Conservation (phyloP, 768 basidiomycete genomes). For the Gymnopilus junonius region DNA sequence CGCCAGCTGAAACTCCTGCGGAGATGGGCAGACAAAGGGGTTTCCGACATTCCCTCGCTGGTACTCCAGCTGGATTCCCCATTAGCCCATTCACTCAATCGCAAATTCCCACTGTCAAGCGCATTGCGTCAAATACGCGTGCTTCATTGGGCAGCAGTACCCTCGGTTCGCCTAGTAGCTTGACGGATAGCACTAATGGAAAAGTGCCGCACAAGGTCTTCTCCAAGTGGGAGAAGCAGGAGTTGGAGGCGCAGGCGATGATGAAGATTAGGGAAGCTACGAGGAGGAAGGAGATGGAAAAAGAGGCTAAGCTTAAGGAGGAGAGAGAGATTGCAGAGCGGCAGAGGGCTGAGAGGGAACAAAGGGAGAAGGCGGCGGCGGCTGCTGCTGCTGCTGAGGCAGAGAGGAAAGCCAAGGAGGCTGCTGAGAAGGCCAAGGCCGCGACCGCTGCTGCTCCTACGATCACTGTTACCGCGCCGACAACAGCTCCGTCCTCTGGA, state of each 20-base stretch:
- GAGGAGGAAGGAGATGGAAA: conserved; percentile 49
- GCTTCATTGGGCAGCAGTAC: conserved; percentile 34
- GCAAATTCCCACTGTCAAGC: conserved; percentile 30
- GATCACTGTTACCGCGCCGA: conserved; percentile 15
- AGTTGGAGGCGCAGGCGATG: conserved; percentile 81
- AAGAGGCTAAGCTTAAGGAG: conserved; percentile 37
- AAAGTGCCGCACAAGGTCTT: conserved; percentile 44
- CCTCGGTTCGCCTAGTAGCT: conserved; percentile 32
- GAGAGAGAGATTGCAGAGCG: conserved; percentile 41
- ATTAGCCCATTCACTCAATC: conserved; percentile 53
- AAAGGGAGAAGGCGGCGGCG: conserved; percentile 24
- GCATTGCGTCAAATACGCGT: conserved; percentile 48
- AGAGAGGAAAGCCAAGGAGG: conserved; percentile 17
- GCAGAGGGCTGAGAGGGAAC: conserved; percentile 24
- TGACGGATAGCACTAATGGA: conserved; percentile 61
- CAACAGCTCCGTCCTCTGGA: background rate
- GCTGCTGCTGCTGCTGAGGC: conserved; percentile 16
- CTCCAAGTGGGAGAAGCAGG: conserved; percentile 88
- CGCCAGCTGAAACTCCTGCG: conserved; percentile 30
- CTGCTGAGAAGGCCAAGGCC: conserved; percentile 13
- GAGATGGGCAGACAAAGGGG: conserved; percentile 11
- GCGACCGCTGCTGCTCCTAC: conserved; percentile 12
- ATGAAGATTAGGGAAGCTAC: conserved; percentile 63
- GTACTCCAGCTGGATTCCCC: conserved; percentile 42
- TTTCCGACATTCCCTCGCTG: conserved; percentile 49